Evolutionary conservation across 768 basidiomycete species (phyloP).

Genomic region (Saitozyma podzolica): DNA sequence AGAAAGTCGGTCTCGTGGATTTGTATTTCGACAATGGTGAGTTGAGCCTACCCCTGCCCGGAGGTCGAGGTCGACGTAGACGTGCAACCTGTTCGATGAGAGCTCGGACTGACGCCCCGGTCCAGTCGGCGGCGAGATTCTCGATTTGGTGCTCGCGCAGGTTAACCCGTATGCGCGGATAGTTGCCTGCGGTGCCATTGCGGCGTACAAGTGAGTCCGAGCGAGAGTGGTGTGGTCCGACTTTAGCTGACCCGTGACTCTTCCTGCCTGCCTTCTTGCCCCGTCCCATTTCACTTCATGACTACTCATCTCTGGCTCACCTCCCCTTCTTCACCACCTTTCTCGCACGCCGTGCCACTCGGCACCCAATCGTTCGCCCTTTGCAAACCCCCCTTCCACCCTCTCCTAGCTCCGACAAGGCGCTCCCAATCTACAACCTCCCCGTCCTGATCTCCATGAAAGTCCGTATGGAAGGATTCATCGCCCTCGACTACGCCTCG

Average conservation of each 20-base stretch:
- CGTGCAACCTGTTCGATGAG: neutral
- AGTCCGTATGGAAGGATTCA: conserved; percentile 79
- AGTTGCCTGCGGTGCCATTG: conserved; percentile 82
- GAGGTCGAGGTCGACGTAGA: neutral
- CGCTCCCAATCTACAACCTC: conserved; percentile 61
- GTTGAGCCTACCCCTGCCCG: neutral
- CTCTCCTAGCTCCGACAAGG: conserved; percentile 21
- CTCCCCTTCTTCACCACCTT: neutral
- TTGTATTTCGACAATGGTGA: conserved; percentile 52
- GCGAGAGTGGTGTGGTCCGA: neutral
- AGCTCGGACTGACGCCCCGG: neutral
- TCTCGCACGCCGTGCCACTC: neutral
- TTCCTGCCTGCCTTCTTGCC: neutral
- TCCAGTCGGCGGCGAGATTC: conserved; percentile 69
- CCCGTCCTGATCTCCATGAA: conserved; percentile 70
- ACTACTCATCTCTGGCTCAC: neutral
- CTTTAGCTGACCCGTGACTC: neutral
- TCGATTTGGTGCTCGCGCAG: conserved; percentile 72
- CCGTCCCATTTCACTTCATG: neutral
- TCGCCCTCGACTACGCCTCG: conserved; percentile 72
- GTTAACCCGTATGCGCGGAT: conserved; percentile 77
- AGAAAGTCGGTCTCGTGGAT: conserved; percentile 59
- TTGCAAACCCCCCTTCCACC: neutral
- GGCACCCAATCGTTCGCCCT: neutral
- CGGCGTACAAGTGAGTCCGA: conserved; percentile 60